phyloP scores from a whole-genome alignment of 2,329 filamentous ascomycete species.

The Cadophora gregata region DNA sequence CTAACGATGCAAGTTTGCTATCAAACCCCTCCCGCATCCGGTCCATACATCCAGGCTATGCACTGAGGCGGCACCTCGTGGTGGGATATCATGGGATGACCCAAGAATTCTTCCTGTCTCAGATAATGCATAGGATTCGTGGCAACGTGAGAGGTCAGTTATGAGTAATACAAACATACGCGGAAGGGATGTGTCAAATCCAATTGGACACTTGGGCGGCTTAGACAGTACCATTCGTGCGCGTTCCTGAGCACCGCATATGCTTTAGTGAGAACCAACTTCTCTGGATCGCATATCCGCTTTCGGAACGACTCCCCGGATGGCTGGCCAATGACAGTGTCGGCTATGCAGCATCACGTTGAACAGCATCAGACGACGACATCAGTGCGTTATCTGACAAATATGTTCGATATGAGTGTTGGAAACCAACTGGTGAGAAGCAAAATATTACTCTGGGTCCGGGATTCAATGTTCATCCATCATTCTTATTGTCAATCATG shows the following conservation, averaged over 20 bases:
- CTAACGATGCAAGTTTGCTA: neutral
- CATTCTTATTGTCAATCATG: constrained; percentile 24
- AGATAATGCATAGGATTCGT: constrained; percentile 19
- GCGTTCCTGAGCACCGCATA: constrained; percentile 14
- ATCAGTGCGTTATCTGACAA: neutral
- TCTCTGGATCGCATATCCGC: constrained; percentile 34
- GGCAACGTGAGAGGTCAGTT: neutral
- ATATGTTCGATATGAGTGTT: neutral
- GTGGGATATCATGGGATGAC: neutral
- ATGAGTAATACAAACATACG: neutral
- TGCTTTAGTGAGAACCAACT: constrained; percentile 11
- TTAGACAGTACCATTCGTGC: neutral
- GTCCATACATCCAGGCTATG: constrained; percentile 11
- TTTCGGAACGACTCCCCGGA: constrained; percentile 26
- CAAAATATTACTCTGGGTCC: neutral
- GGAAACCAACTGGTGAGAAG: neutral
- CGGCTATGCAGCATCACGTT: constrained; percentile 18
- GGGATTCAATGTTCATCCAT: neutral
- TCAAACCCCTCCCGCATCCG: constrained; percentile 10
- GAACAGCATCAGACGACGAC: constrained; percentile 19
- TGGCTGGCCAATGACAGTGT: constrained; percentile 9
- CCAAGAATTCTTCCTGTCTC: neutral
- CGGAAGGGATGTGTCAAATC: neutral
- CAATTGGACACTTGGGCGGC: neutral
- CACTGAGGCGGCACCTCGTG: neutral